Conservation (phyloP, 2,329 filamentous ascomycete genomes). For the Trichoderma lentiforme region DNA sequence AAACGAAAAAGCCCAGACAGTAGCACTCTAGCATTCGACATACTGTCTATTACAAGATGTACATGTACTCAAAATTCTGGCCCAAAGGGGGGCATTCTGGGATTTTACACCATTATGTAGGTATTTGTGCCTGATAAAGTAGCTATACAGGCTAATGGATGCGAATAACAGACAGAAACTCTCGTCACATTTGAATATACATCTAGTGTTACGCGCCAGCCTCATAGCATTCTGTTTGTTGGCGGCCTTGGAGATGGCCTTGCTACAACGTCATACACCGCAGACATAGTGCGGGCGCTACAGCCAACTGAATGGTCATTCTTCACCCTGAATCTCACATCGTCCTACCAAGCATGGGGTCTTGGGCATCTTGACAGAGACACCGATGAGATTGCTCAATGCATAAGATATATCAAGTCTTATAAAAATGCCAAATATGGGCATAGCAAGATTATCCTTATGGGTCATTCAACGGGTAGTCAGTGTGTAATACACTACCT, state of each 20-base stretch:
- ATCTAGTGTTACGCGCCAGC: constrained; percentile 28
- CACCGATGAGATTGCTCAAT: constrained; percentile 35
- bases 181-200: constrained; percentile 39
- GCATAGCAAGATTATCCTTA: constrained; percentile 56
- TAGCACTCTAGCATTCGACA: not conserved
- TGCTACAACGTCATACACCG: constrained; percentile 47
- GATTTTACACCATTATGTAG: constrained; percentile 34
- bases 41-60: not conserved
- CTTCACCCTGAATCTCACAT: constrained; percentile 39
- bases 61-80: constrained; percentile 33
- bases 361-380: constrained; percentile 36
- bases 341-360: constrained; percentile 37
- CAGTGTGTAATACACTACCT: constrained; percentile 65
- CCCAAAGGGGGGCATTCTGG: constrained; percentile 32
- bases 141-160: not conserved
- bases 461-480: constrained; percentile 66
- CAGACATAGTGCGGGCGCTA: constrained; percentile 41
- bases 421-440: constrained; percentile 33
- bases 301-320: constrained; percentile 35
- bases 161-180: constrained; percentile 33
- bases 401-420: constrained; percentile 29
- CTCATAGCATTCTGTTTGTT: constrained; percentile 50
- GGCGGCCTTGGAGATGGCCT: constrained; percentile 52
- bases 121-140: constrained; percentile 26
- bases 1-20: not conserved